Conservation (phyloP, 2,329 filamentous ascomycete species). For the Chaetomium sp. region DNA sequence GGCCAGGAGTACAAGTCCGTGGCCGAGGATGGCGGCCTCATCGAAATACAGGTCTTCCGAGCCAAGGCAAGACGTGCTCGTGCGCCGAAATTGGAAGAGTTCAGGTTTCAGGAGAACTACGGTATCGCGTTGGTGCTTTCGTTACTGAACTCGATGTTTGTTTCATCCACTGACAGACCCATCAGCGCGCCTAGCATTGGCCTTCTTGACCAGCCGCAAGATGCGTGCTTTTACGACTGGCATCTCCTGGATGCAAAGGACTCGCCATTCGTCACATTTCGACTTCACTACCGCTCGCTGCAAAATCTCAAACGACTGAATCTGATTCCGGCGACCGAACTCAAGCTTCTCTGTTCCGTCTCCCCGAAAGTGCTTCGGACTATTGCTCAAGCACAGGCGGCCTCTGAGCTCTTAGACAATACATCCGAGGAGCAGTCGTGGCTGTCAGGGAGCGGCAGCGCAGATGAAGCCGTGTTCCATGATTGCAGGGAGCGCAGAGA, state of each 20-base stretch:
- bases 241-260: conserved; percentile 54
- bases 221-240: conserved; percentile 56
- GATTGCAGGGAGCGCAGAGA: conserved; percentile 13
- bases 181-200: conserved; percentile 55
- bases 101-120: conserved; percentile 52
- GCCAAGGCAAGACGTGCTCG: conserved; percentile 51
- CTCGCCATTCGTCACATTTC: conserved; percentile 55
- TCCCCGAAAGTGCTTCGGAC: conserved; percentile 20
- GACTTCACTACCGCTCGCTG: conserved; percentile 60
- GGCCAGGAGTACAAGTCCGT: conserved; percentile 42
- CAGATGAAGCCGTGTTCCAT: conserved; percentile 30
- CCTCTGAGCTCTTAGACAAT: background rate
- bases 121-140: conserved; percentile 53
- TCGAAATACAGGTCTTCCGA: conserved; percentile 57
- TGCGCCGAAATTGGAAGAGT: conserved; percentile 47
- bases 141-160: too few species aligned
- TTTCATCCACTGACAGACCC: background rate
- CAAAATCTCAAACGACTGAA: conserved; percentile 51
- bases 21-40: conserved; percentile 57
- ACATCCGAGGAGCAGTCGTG: background rate
- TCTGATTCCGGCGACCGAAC: conserved; percentile 44
- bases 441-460: conserved; percentile 1
- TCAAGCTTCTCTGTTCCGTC: conserved; percentile 22
- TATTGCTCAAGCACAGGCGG: background rate
- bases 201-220: conserved; percentile 53